Evolutionary conservation across 768 basidiomycete genomes (phyloP), one percentile per base, ranked within the genome.

Genomic region (Suillus alpinus): DNA sequence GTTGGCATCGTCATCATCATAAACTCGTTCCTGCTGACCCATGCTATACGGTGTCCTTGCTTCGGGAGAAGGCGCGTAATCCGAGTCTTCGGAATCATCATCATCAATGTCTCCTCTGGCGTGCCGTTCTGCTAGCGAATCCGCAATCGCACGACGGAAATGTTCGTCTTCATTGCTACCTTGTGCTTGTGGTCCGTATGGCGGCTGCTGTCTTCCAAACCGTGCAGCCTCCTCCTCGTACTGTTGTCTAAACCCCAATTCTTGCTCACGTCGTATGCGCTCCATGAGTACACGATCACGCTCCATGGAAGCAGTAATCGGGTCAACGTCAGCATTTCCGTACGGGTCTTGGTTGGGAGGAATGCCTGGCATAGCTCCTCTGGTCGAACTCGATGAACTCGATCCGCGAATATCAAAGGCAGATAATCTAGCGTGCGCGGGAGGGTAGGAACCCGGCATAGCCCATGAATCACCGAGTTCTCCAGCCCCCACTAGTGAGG

Each of bases 1-100:
- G 66, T 91, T 88, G 26, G 83, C 85, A 66, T 96, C 94, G 56
- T 95, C 94, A 64, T 95, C 94, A 63, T 95, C 94, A 65, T 91
- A 87, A 41, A 87, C 83, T 50, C 85, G 76, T 56, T 80, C 62
- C 32, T 56, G 57, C 4, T 61, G 66, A 63, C 39, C 61, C 52
- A 62, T 53, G 50, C 51, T 37, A 57, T 44, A 63, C 36, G 34
- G 52, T 29, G 56, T 44, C 56, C 50, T 53, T 14, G 39, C 43
- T 37, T 57, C 39, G 14, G 59, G 62, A 31, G 50, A 4, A 23
- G 61, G 60, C 41, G 47, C 52, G 18, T 66, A 50, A 3, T 71
- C 65, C 10, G 65, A 69, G 4, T 71, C 68, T 36, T 71, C 70
- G 32, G 69, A 73, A 20, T 62, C 57, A n/a, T 66, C 70, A n/a